Conservation (phyloP, 1,284 basidiomycete species). For the Puccinia novopanici region DNA sequence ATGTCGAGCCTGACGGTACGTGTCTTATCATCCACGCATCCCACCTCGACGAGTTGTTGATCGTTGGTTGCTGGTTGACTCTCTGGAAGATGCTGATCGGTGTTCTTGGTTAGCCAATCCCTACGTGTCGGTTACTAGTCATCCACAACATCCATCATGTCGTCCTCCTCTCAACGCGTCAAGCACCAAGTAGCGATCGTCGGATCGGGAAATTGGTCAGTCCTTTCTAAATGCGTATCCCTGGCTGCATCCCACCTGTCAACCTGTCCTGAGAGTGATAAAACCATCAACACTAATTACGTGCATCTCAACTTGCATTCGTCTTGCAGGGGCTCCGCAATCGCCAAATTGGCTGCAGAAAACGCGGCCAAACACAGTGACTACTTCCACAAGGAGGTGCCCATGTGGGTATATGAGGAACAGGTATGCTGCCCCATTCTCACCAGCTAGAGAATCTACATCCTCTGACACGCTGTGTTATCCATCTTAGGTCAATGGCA, state of each 20-base stretch:
- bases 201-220: slow-evolving; percentile 60
- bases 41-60: slow-evolving; percentile 72
- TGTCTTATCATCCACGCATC: slow-evolving; percentile 48
- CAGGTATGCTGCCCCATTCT: slow-evolving; percentile 58
- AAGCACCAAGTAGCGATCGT: slow-evolving; percentile 62
- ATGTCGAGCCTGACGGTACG: slow-evolving; percentile 43
- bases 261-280: too few species aligned
- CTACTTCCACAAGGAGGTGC: slow-evolving; percentile 62
- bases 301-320: not conserved
- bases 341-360: slow-evolving; percentile 64
- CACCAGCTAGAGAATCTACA: too few species aligned
- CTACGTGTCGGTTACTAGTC: too few species aligned
- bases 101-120: too few species aligned
- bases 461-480: not conserved
- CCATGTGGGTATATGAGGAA: slow-evolving; percentile 65
- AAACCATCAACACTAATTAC: not conserved
- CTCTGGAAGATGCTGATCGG: slow-evolving; percentile 60
- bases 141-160: not conserved
- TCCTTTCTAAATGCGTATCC: not conserved
- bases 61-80: slow-evolving; percentile 68
- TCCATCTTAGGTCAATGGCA: slow-evolving; percentile 62
- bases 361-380: slow-evolving; percentile 19
- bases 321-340: slow-evolving; percentile 64
- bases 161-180: not conserved
- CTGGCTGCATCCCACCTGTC: not conserved